Percentiles rank a stretch among this genome's conserved stretches.
Evolutionary conservation across 2,329 filamentous ascomycete genomes (phyloP).

Genomic region (Diaporthe citri): DNA sequence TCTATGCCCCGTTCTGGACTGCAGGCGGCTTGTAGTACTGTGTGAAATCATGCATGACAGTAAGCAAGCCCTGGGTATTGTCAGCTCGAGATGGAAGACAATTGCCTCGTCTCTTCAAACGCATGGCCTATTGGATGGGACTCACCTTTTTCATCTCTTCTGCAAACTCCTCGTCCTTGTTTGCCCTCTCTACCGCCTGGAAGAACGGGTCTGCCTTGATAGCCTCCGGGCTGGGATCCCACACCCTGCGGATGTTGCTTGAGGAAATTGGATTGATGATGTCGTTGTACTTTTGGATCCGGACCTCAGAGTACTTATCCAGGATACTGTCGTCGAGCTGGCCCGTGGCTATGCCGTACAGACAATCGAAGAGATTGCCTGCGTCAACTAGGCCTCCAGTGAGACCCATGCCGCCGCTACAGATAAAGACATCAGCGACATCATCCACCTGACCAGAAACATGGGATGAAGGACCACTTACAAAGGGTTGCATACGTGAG

Average conservation of each 20-base stretch:
- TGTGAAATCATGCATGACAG: constrained; percentile 41
- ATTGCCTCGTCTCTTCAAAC: not conserved
- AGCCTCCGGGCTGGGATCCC: constrained; percentile 37
- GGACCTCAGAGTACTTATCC: constrained; percentile 55
- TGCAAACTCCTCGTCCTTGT: constrained; percentile 37
- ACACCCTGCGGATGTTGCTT: constrained; percentile 40
- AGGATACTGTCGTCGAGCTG: constrained; percentile 54
- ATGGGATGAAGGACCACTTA: constrained; percentile 42
- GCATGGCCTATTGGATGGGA: too few species aligned
- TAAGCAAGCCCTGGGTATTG: constrained; percentile 23
- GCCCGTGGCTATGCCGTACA: constrained; percentile 55
- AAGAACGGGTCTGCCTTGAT: constrained; percentile 46
- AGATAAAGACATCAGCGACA: not conserved
- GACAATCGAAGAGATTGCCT: constrained; percentile 60
- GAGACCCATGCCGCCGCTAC: constrained; percentile 55
- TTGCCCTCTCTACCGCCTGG: constrained; percentile 41
- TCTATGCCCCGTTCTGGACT: not conserved
- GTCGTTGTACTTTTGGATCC: constrained; percentile 50
- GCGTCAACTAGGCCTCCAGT: constrained; percentile 63
- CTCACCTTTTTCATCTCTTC: constrained; percentile 38
- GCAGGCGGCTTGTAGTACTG: constrained; percentile 39
- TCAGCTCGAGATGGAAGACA: not conserved
- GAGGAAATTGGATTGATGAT: constrained; percentile 41
- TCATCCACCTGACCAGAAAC: too few species aligned
- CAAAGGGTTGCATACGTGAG: constrained; percentile 66